Conservation (phyloP, 495 filamentous ascomycete species). For the Talaromyces nanjingensis region DNA sequence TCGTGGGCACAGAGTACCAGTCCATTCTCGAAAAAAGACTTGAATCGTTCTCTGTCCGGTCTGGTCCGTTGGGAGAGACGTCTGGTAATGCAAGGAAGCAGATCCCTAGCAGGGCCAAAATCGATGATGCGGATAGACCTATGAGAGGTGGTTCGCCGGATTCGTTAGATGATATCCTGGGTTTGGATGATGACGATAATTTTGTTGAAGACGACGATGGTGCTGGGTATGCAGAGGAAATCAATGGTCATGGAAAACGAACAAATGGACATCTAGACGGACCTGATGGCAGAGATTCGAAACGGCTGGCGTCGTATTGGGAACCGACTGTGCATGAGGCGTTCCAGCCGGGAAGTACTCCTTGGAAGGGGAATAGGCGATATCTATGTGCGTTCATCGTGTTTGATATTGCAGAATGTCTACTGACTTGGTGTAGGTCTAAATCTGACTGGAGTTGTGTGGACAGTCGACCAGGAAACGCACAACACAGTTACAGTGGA, state of each 20-base stretch:
- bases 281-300: constrained; percentile 41
- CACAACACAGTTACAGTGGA: constrained; percentile 96
- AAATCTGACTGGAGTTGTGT: constrained; percentile 88
- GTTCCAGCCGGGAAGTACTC: constrained; percentile 90
- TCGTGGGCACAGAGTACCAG: constrained; percentile 61
- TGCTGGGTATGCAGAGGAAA: constrained; percentile 69
- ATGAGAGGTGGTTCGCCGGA: constrained; percentile 43
- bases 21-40: constrained; percentile 52
- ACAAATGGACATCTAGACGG: constrained; percentile 45
- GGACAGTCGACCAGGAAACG: constrained; percentile 93
- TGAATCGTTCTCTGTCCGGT: constrained; percentile 79
- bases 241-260: constrained; percentile 58
- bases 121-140: constrained; percentile 30
- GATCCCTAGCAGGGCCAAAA: constrained; percentile 49
- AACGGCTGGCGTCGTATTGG: constrained; percentile 53
- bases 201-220: constrained; percentile 95
- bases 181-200: constrained; percentile 54
- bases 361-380: constrained; percentile 87
- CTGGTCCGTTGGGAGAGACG: constrained; percentile 67
- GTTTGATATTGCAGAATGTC: neutral
- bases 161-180: constrained; percentile 53
- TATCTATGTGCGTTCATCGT: constrained; percentile 61
- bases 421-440: constrained; percentile 42
- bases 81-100: constrained; percentile 55
- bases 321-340: constrained; percentile 68